phyloP scores from a whole-genome alignment of 306 rosid species.

The Argentina anserina region DNA sequence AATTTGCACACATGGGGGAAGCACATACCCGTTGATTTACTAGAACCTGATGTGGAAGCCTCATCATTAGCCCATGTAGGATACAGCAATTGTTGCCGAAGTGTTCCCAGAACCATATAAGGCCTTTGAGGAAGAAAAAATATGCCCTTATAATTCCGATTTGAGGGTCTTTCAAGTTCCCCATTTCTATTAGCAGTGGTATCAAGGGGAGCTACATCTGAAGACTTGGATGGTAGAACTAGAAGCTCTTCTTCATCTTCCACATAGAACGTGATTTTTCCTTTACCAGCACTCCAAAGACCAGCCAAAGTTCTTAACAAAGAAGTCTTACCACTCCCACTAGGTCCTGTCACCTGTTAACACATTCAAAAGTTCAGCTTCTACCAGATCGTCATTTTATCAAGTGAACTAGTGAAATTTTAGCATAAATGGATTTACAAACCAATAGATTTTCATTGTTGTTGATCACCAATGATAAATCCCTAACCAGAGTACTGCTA shows the following conservation, averaged over 20 bases:
- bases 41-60: conserved; percentile 35
- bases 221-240: conserved; percentile 33
- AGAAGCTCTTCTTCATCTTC: conserved; percentile 40
- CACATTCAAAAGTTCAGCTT: conserved; percentile 13
- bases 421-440: conserved; percentile 21
- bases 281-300: conserved; percentile 84
- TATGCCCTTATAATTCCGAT: conserved; percentile 48
- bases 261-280: conserved; percentile 62
- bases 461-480: conserved; percentile 56
- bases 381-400: neutral
- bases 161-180: conserved; percentile 33
- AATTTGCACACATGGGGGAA: neutral
- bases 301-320: conserved; percentile 92
- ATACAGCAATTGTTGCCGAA: conserved; percentile 87
- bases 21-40: conserved; percentile 40
- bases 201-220: conserved; percentile 32
- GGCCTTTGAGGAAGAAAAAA: conserved; percentile 98
- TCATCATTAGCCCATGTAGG: conserved; percentile 76
- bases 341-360: conserved; percentile 81
- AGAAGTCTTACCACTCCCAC: conserved; percentile 93
- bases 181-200: conserved; percentile 19
- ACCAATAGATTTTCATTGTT: conserved; percentile 76
- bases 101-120: conserved; percentile 94
- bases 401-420: neutral
- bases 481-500: conserved; percentile 57